Conservation (phyloP, 1,284 basidiomycete genomes). For the Trichosporon ovoides region DNA sequence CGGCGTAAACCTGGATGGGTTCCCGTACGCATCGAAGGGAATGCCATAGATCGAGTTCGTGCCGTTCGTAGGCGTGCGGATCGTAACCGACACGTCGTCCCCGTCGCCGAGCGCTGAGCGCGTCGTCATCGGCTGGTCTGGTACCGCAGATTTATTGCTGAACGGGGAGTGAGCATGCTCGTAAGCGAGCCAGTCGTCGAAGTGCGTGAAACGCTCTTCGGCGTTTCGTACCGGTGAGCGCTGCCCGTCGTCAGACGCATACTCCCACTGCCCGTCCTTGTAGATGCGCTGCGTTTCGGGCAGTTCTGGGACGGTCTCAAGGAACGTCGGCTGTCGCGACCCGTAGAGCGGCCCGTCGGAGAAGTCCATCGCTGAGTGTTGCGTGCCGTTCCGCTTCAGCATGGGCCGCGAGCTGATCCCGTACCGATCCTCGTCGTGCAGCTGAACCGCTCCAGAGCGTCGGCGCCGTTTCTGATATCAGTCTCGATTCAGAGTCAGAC, state of each 20-base stretch:
- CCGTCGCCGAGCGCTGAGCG: not conserved
- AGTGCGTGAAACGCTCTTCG: conserved; percentile 5
- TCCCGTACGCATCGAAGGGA: not conserved
- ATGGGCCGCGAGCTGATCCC: conserved; percentile 5
- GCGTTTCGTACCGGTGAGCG: not conserved
- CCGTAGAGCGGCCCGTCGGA: conserved; percentile 13
- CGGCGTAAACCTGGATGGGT: not conserved
- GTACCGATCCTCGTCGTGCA: conserved; percentile 7
- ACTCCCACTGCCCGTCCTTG: not conserved
- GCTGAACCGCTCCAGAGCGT: not conserved
- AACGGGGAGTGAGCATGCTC: not conserved
- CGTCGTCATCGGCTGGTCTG: not conserved
- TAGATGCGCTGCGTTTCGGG: not conserved
- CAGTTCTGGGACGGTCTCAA: not conserved
- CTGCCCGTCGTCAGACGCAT: conserved; percentile 11
- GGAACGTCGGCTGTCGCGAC: not conserved
- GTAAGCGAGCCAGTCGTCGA: conserved; percentile 17
- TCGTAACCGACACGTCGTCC: not conserved
- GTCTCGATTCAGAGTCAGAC: not conserved
- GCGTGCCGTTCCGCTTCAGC: conserved; percentile 16
- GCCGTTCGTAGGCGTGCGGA: not conserved
- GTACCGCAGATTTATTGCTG: not conserved
- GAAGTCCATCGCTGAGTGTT: conserved; percentile 17
- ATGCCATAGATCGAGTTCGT: conserved; percentile 1
- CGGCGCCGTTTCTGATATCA: not conserved